phyloP scores from a whole-genome alignment of 2,329 filamentous ascomycete species.

The Fusarium luffae region DNA sequence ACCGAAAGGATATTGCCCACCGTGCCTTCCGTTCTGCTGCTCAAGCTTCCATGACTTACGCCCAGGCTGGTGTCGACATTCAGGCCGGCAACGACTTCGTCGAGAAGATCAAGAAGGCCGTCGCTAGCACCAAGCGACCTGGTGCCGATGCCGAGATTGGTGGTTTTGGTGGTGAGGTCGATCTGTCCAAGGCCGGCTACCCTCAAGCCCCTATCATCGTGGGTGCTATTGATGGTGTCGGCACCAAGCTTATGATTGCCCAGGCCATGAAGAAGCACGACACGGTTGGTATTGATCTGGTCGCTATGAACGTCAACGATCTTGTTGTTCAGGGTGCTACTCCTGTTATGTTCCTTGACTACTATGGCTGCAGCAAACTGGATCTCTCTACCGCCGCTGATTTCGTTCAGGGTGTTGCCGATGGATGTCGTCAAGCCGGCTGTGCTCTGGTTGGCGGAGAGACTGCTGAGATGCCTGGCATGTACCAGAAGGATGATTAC shows the following conservation, averaged over 20 bases:
- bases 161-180: constrained; percentile 81
- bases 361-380: constrained; percentile 93
- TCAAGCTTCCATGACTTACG: constrained; percentile 81
- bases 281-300: constrained; percentile 95
- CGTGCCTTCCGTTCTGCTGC: constrained; percentile 68
- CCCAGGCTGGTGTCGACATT: constrained; percentile 91
- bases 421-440: constrained; percentile 84
- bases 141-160: constrained; percentile 95
- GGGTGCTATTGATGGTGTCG: constrained; percentile 95
- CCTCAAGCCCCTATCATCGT: constrained; percentile 81
- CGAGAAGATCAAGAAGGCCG: constrained; percentile 87
- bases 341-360: constrained; percentile 96
- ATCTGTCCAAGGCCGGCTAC: constrained; percentile 77
- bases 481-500: constrained; percentile 90
- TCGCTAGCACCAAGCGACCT: constrained; percentile 84
- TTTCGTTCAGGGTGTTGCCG: constrained; percentile 92
- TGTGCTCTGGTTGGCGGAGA: constrained; percentile 97
- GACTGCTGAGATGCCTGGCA: constrained; percentile 97
- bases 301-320: constrained; percentile 99
- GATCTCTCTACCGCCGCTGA: constrained; percentile 79
- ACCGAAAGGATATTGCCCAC: constrained; percentile 90
- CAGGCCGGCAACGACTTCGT: constrained; percentile 95
- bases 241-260: constrained; percentile 96
- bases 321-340: constrained; percentile 95
- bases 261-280: constrained; percentile 90